phyloP scores from a whole-genome alignment of 768 basidiomycete species.

The Cubamyces sp. region DNA sequence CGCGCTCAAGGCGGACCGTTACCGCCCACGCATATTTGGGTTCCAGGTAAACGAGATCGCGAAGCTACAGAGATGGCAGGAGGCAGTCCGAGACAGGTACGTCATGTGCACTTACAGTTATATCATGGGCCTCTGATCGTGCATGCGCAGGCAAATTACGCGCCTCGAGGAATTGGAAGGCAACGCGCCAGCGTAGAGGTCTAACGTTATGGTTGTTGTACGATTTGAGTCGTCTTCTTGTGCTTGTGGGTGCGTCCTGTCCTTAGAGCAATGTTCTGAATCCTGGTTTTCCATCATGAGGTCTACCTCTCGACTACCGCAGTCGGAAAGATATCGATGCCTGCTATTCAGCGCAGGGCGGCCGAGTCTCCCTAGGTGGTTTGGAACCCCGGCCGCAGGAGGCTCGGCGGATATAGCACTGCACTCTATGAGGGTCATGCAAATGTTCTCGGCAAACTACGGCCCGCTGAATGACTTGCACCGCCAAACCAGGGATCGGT shows the following conservation, averaged over 20 bases:
- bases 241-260: neutral
- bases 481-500: too few species aligned
- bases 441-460: too few species aligned
- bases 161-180: constrained; percentile 45
- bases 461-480: too few species aligned
- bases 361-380: too few species aligned
- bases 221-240: constrained; percentile 2
- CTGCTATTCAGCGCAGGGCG: too few species aligned
- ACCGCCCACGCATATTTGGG: constrained; percentile 93
- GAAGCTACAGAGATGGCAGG: constrained; percentile 94
- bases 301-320: too few species aligned
- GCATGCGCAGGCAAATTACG: constrained; percentile 42
- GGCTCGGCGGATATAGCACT: too few species aligned
- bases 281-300: neutral
- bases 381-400: too few species aligned
- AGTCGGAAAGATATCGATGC: too few species aligned
- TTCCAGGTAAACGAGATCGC: constrained; percentile 96
- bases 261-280: neutral
- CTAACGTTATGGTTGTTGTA: neutral
- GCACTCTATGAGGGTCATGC: too few species aligned
- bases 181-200: constrained; percentile 3
- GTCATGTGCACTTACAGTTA: constrained; percentile 30
- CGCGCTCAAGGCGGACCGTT: constrained; percentile 89
- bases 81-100: constrained; percentile 85
- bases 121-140: neutral